phyloP scores from a whole-genome alignment of 2,329 filamentous ascomycete species.

The Penicillium polonicum region DNA sequence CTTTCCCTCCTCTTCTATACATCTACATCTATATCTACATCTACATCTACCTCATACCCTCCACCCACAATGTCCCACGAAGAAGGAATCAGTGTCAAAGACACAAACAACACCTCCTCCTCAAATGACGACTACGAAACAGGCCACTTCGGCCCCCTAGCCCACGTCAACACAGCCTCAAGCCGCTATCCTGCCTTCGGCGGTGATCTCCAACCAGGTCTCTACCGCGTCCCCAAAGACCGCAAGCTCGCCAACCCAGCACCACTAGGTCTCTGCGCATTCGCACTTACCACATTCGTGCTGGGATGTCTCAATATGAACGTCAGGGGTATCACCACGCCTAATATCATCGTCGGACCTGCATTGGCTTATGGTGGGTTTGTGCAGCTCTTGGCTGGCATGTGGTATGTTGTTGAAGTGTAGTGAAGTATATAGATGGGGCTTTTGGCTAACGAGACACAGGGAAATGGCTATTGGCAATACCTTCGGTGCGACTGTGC shows the following conservation, averaged over 20 bases:
- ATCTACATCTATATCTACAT: too few species aligned
- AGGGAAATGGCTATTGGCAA: conserved; percentile 79
- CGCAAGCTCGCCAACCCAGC: conserved; percentile 73
- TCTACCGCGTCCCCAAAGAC: conserved; percentile 57
- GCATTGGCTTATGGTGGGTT: conserved; percentile 71
- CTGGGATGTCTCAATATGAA: conserved; percentile 70
- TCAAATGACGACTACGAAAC: neutral
- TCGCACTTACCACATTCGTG: conserved; percentile 75
- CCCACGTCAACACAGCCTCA: conserved; percentile 42
- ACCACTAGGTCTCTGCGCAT: conserved; percentile 69
- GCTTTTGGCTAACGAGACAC: neutral
- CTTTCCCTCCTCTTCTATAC: too few species aligned
- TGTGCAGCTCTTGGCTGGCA: conserved; percentile 72
- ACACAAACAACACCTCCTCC: too few species aligned
- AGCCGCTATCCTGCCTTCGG: conserved; percentile 59
- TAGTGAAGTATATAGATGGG: too few species aligned
- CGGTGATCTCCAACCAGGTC: conserved; percentile 66
- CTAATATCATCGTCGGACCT: conserved; percentile 63
- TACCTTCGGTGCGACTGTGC: conserved; percentile 73
- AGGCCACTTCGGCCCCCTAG: conserved; percentile 41
- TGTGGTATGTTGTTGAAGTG: conserved; percentile 61
- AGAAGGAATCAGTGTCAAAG: too few species aligned
- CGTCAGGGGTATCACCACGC: conserved; percentile 55
- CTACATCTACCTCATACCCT: too few species aligned
- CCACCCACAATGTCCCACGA: too few species aligned